phyloP scores from a whole-genome alignment of 306 rosid genomes.

The Cucurbita maxima region DNA sequence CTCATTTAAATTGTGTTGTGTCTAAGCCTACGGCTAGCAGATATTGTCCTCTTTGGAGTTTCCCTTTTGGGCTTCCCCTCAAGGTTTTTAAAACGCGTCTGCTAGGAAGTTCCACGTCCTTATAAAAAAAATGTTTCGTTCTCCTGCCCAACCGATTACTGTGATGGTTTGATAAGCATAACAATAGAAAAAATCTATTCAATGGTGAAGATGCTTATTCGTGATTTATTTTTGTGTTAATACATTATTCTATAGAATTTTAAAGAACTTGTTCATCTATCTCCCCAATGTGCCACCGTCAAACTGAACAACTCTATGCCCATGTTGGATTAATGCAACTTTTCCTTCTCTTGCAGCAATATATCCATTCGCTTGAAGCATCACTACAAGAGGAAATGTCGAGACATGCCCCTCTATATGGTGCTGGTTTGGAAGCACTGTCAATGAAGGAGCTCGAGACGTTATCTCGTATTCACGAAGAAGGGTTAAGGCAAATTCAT shows the following conservation, averaged over 20 bases:
- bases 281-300: neutral
- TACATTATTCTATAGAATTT: neutral
- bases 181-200: neutral
- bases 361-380: conserved; percentile 77
- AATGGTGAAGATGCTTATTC: neutral
- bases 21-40: no score
- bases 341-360: conserved; percentile 57
- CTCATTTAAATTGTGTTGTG: conserved; percentile 3
- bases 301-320: neutral
- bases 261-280: neutral
- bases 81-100: no score
- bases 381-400: conserved; percentile 98
- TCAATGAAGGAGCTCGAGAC: conserved; percentile 93
- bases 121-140: no score
- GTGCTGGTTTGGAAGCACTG: conserved; percentile 89
- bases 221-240: neutral
- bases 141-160: no score
- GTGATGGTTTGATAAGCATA: neutral
- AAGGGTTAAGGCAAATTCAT: conserved; percentile 91
- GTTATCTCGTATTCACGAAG: conserved; percentile 79
- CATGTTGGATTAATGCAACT: conserved; percentile 11
- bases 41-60: no score
- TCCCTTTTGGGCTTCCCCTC: no score
- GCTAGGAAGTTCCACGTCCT: no score
- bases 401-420: conserved; percentile 86